These are phyloP conservation scores for Arthrobotrys sphaeroides DNA, from an alignment of 2,329 filamentous ascomycete species.

Conservation along the genomic window DNA sequence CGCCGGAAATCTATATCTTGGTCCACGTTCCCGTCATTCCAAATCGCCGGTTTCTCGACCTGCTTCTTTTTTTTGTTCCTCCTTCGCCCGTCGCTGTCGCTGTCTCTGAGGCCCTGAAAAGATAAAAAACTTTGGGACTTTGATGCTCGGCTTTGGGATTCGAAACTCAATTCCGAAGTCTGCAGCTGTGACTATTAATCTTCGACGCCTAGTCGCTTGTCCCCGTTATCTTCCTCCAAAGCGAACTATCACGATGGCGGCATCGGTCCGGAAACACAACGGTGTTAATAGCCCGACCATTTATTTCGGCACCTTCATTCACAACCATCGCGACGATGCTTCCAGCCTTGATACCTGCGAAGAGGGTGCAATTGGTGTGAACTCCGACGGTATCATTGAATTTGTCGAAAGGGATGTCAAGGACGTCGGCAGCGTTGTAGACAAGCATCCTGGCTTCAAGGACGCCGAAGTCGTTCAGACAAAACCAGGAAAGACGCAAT, in stretches of 20 bases:
- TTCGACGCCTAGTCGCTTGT: not conserved
- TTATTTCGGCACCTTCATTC: conserved; percentile 72
- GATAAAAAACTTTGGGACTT: conserved; percentile 7
- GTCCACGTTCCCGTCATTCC: conserved; percentile 6
- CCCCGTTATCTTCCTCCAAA: not conserved
- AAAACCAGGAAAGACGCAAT: conserved; percentile 63
- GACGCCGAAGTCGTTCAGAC: conserved; percentile 56
- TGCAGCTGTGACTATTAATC: not conserved
- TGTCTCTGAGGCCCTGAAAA: not conserved
- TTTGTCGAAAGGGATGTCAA: conserved; percentile 62
- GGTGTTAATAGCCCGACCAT: conserved; percentile 59
- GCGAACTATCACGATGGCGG: conserved; percentile 21
- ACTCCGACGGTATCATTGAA: conserved; percentile 66
- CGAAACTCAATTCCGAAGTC: conserved; percentile 13
- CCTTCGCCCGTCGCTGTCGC: not conserved
- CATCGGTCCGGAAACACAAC: conserved; percentile 32
- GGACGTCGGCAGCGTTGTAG: conserved; percentile 56
- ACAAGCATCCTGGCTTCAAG: conserved; percentile 32
- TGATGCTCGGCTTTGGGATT: conserved; percentile 30
- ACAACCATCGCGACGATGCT: conserved; percentile 64
- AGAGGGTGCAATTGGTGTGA: conserved; percentile 58
- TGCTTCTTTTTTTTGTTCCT: not conserved
- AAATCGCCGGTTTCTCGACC: conserved; percentile 10
- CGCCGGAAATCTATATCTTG: conserved; percentile 46
- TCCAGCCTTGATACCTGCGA: conserved; percentile 65